A percentile compares a stretch with the other conserved stretches of the same genome.
Evolutionary conservation across 495 filamentous ascomycete genomes (phyloP).

Genomic region (Hypoxylon lienhwacheense): DNA sequence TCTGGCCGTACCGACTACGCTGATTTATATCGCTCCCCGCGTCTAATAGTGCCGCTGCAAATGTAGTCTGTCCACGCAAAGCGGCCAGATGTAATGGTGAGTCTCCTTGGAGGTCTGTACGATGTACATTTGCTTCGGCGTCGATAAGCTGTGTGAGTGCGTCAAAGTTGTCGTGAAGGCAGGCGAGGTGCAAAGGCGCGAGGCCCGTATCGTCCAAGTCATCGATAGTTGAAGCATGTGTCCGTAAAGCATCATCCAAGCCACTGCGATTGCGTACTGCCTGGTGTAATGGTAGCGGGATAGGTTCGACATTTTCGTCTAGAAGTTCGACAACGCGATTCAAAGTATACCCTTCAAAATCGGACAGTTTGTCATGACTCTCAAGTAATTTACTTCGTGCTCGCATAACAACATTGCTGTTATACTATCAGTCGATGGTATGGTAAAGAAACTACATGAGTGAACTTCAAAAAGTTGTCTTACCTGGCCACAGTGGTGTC

Average conservation of each 20-base stretch:
- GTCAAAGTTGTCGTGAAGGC: slow-evolving; percentile 3
- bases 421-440: background rate
- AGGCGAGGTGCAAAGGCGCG: slow-evolving; percentile 3
- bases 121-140: background rate
- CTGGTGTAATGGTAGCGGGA: background rate
- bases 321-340: slow-evolving; percentile 4
- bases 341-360: background rate
- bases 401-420: background rate
- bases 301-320: background rate
- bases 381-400: background rate
- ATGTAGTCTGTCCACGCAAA: background rate
- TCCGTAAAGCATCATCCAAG: background rate
- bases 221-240: slow-evolving; percentile 1
- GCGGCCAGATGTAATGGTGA: slow-evolving; percentile 2
- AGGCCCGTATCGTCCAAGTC: background rate
- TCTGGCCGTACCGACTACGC: background rate
- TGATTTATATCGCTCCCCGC: slow-evolving; percentile 6
- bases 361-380: background rate
- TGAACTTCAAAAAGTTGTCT: background rate
- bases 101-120: background rate
- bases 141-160: background rate
- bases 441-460: background rate
- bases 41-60: background rate
- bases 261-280: background rate
- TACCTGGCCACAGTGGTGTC: background rate